Percentiles rank a stretch among this genome's conserved stretches.
Evolutionary conservation across 768 basidiomycete genomes (phyloP).

Genomic region (Leccinellum rugosiceps): DNA sequence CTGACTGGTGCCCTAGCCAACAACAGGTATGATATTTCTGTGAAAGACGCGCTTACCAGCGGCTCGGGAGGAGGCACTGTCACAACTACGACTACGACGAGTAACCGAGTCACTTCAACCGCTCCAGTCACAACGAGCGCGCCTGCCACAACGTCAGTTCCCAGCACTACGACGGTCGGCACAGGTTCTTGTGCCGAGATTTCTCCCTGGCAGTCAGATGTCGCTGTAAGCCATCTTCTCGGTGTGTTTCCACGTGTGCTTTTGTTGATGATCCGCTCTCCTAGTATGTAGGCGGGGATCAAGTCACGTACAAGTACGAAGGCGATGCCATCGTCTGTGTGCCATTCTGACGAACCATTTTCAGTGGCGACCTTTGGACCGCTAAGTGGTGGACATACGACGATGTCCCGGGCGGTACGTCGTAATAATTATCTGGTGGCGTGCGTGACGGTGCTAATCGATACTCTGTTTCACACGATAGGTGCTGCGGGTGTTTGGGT

Average conservation of each 20-base stretch:
- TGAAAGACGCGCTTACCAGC: conserved; percentile 54
- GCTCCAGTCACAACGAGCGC: conserved; percentile 11
- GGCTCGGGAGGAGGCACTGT: conserved; percentile 31
- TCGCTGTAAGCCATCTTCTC: conserved; percentile 34
- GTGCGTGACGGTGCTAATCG: neutral
- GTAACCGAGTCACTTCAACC: conserved; percentile 21
- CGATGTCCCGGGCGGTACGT: conserved; percentile 36
- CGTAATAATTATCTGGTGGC: neutral
- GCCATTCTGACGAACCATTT: neutral
- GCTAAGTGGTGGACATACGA: conserved; percentile 47
- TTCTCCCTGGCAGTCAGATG: conserved; percentile 39
- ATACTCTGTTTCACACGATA: neutral
- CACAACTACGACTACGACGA: conserved; percentile 20
- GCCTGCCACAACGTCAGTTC: conserved; percentile 1
- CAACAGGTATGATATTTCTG: conserved; percentile 53
- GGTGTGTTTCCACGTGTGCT: neutral
- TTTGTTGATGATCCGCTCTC: neutral
- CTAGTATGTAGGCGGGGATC: conserved; percentile 45
- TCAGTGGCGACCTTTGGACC: conserved; percentile 48
- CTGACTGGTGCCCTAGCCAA: conserved; percentile 40
- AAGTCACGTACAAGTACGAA: conserved; percentile 43
- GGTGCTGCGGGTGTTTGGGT: conserved; percentile 19
- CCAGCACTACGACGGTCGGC: conserved; percentile 8
- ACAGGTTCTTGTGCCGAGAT: conserved; percentile 39
- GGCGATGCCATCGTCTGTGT: no score